phyloP scores from a whole-genome alignment of 2,329 filamentous ascomycete genomes.

The Cladophialophora chaetospira region DNA sequence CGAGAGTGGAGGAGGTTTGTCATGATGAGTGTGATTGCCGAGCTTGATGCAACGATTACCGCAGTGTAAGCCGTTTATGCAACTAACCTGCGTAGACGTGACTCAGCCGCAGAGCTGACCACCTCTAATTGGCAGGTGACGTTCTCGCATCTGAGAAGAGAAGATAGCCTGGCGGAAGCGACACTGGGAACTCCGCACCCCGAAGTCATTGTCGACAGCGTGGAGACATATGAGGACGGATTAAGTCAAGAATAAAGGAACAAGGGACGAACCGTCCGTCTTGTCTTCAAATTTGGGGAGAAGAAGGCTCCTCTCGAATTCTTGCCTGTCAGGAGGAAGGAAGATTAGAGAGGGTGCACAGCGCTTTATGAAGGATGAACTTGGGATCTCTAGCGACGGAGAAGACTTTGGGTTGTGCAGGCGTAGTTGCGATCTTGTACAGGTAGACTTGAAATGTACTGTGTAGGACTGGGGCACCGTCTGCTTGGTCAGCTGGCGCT shows the following conservation, averaged over 20 bases:
- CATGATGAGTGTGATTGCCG: constrained; percentile 6
- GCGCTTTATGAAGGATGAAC: not conserved
- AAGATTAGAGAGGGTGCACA: too few species aligned
- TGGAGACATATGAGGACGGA: too few species aligned
- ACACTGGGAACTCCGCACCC: too few species aligned
- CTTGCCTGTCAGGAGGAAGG: not conserved
- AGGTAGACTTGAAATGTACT: too few species aligned
- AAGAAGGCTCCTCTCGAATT: not conserved
- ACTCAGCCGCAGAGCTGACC: constrained; percentile 2
- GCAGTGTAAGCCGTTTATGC: not conserved
- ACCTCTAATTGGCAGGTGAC: not conserved
- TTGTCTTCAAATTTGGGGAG: too few species aligned
- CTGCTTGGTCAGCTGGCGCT: constrained; percentile 4
- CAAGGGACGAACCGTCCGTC: too few species aligned
- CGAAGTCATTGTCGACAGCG: too few species aligned
- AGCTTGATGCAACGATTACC: not conserved
- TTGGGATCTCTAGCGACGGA: not conserved
- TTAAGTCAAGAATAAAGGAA: too few species aligned
- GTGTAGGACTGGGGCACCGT: not conserved
- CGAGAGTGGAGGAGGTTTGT: not conserved
- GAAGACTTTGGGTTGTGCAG: not conserved
- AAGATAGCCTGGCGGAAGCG: too few species aligned
- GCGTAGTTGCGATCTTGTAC: too few species aligned
- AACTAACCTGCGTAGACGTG: not conserved
- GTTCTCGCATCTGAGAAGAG: not conserved